Evolutionary conservation across 148 eudicot genomes (phyloP).

Genomic region (Persicaria tinctoria): DNA sequence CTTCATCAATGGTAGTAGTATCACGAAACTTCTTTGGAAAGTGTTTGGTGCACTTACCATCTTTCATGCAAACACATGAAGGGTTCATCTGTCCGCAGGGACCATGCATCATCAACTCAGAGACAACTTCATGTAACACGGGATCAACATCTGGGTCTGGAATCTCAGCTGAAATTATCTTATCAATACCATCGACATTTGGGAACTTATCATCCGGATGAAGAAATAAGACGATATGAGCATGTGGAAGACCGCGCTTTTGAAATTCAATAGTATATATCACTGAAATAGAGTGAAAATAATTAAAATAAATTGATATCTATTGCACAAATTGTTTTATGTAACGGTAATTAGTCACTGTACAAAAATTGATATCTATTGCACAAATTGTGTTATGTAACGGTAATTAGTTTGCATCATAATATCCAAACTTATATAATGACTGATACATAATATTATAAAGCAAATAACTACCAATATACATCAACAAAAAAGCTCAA

Average conservation of each 20-base stretch:
- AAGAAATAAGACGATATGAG: conserved; percentile 7
- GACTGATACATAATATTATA: too few relatives aligned
- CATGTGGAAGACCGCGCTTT: background rate
- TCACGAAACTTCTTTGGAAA: conserved; percentile 11
- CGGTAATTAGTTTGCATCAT: too few relatives aligned
- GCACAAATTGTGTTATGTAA: too few relatives aligned
- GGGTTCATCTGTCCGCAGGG: background rate
- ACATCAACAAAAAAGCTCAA: too few relatives aligned
- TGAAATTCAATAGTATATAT: background rate
- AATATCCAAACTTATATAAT: too few relatives aligned
- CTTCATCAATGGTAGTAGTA: conserved; percentile 2
- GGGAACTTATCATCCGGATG: conserved; percentile 5
- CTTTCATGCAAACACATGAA: background rate
- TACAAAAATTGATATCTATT: too few relatives aligned
- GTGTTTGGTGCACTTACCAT: conserved; percentile 3
- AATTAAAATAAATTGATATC: too few relatives aligned
- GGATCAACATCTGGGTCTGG: conserved; percentile 13
- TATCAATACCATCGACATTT: conserved; percentile 10
- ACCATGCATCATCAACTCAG: background rate
- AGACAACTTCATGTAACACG: background rate
- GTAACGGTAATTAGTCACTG: too few relatives aligned
- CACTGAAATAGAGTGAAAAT: background rate
- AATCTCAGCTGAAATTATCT: conserved; percentile 16
- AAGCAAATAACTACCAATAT: too few relatives aligned
- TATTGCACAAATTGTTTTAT: too few relatives aligned